phyloP scores from a whole-genome alignment of 164 flowering plant genomes.

The Nelumbo lutea region DNA sequence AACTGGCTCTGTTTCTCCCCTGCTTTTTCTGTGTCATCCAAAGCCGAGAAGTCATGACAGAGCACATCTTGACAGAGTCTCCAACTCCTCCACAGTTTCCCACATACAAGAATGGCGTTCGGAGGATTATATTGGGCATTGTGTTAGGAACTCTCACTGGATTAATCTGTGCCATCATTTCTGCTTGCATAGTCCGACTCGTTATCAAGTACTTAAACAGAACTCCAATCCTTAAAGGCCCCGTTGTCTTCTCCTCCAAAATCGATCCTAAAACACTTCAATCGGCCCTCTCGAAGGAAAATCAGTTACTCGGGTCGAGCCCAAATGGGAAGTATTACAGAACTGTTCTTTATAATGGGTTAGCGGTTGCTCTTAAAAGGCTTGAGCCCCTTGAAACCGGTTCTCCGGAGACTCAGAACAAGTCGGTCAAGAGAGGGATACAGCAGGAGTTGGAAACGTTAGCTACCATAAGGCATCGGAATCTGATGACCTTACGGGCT shows the following conservation, averaged over 20 bases:
- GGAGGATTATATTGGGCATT: constrained; percentile 53
- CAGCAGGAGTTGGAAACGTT: constrained; percentile 72
- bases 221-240: constrained; percentile 82
- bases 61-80: constrained; percentile 23
- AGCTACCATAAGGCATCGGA: constrained; percentile 59
- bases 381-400: constrained; percentile 49
- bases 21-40: constrained; percentile 21
- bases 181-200: constrained; percentile 42
- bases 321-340: constrained; percentile 64
- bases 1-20: constrained; percentile 20
- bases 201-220: constrained; percentile 45
- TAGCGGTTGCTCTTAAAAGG: constrained; percentile 67
- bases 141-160: constrained; percentile 63
- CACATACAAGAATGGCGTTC: constrained; percentile 18
- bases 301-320: constrained; percentile 60
- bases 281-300: constrained; percentile 45
- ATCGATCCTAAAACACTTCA: constrained; percentile 61
- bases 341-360: constrained; percentile 69
- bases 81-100: constrained; percentile 31
- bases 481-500: constrained; percentile 84
- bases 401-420: constrained; percentile 35
- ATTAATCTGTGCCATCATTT: constrained; percentile 33
- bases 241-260: constrained; percentile 80
- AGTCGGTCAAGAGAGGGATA: constrained; percentile 49
- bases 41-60: constrained; percentile 22